Conservation (phyloP, 2,329 filamentous ascomycete species). For the Penicillium oxalicum region DNA sequence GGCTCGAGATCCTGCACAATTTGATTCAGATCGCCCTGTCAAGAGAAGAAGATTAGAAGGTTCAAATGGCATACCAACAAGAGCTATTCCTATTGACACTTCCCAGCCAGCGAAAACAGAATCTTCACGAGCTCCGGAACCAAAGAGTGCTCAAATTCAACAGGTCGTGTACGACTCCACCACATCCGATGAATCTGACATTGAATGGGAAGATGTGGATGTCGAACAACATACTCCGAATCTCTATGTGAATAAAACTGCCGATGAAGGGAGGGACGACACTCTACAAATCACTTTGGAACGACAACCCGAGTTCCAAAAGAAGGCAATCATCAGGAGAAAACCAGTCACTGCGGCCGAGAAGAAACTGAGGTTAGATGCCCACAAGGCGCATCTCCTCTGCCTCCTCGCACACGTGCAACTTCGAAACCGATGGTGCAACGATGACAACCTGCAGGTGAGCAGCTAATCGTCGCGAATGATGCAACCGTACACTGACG, state of each 20-base stretch:
- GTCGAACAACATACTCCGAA: constrained; percentile 31
- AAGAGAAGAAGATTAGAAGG: constrained; percentile 38
- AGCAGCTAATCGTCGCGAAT: not conserved
- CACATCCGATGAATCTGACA: constrained; percentile 54
- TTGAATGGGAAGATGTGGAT: constrained; percentile 60
- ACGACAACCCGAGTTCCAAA: constrained; percentile 21
- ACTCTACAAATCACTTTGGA: constrained; percentile 37
- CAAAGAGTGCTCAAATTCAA: constrained; percentile 12
- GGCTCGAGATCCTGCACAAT: constrained; percentile 24
- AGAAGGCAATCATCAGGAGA: constrained; percentile 32
- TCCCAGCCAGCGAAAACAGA: constrained; percentile 10
- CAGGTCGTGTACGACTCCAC: constrained; percentile 34
- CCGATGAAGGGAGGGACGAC: constrained; percentile 16
- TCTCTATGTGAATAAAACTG: constrained; percentile 15
- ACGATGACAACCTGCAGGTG: constrained; percentile 63
- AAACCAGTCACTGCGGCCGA: constrained; percentile 53
- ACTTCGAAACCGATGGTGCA: constrained; percentile 82
- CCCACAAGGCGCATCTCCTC: constrained; percentile 83
- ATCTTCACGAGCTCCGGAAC: constrained; percentile 5
- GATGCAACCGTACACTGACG: constrained; percentile 6
- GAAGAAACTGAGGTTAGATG: constrained; percentile 58
- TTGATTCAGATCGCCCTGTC: constrained; percentile 23
- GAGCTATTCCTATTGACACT: constrained; percentile 6
- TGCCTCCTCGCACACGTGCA: constrained; percentile 74
- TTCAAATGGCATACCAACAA: constrained; percentile 13